Base-by-base conservation (phyloP, 2,329 filamentous ascomycete species). In the Neurospora crassa region DNA sequence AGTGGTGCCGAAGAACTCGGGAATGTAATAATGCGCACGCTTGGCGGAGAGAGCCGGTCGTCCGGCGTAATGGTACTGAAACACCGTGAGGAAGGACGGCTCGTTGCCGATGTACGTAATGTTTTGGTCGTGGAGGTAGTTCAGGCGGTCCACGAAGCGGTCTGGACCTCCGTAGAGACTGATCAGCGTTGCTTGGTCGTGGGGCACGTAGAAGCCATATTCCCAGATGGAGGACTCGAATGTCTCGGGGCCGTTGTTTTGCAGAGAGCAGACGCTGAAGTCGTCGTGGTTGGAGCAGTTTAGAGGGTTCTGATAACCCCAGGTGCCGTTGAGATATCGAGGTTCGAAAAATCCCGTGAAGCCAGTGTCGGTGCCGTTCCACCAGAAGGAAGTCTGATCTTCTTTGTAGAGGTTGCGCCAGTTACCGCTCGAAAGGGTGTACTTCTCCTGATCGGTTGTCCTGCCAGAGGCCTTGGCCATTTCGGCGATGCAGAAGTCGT, bases 201-300 rank as follows among this genome's bases (percentile, higher is more conserved):
- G 86, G 0, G 86, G 86, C 3, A 87, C 85, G 74, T 76, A 88
- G 85, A 92, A 93, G 18, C 87, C 88, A 77, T 93, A 93, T 70
- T 92, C 87, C 91, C 91, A 94, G 1, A 87, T 82, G 72, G 87
- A 90, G 63, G 87, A 89, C 78, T 94, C 91, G 74, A 91, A 93
- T 0, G 91, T 93, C 79, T 93, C 91, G 7, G 86, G 84, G 0
- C 87, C 89, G 1, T 83, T 86, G 72, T 87, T 83, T 59, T 91
- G 82, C 0, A 90, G 84, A 3, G 84, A 87, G 79, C 91, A 92
- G 67, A 84, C 82, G 1, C 86, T 89, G 45, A 81, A 82, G 12
- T 82, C 82, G 69, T 91, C 84, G 20, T 83, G 79, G 59, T 83
- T 83, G 75, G 83, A 85, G 80, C 90, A 92, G 73, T 84, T 85